Percentiles rank a stretch among this genome's conserved stretches.
Evolutionary conservation across 148 eudicot genomes (phyloP).

Genomic region (Mesembryanthemum crystallinum): DNA sequence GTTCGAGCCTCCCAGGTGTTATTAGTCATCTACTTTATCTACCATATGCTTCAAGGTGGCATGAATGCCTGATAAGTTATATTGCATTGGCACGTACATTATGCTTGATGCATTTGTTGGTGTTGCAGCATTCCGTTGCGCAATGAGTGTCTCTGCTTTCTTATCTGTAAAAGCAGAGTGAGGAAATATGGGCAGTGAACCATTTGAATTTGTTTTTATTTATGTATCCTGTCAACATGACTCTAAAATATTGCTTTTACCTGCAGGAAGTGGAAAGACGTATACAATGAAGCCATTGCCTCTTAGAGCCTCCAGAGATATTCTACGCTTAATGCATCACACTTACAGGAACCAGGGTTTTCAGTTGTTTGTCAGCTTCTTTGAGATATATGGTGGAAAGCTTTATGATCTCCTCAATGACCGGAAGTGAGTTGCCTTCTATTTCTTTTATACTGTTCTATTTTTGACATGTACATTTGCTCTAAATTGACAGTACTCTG

Average conservation of each 20-base stretch:
- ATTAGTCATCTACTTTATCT: not conserved
- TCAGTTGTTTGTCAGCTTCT: slow-evolving; percentile 90
- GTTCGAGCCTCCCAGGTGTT: too few relatives aligned
- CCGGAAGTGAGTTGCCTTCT: slow-evolving; percentile 61
- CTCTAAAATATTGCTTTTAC: slow-evolving; percentile 14
- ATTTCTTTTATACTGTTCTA: not conserved
- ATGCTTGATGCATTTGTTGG: not conserved
- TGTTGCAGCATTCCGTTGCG: too few relatives aligned
- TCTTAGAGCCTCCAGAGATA: slow-evolving; percentile 82
- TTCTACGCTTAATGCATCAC: slow-evolving; percentile 85
- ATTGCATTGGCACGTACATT: not conserved
- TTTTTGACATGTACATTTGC: not conserved
- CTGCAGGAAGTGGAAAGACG: slow-evolving; percentile 94
- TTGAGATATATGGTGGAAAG: slow-evolving; percentile 98
- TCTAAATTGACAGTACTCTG: slow-evolving; percentile 16
- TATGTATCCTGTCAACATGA: not conserved
- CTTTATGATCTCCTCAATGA: slow-evolving; percentile 92
- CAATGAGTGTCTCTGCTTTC: not conserved
- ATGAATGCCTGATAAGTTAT: not conserved
- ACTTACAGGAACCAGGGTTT: slow-evolving; percentile 91
- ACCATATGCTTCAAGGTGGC: not conserved
- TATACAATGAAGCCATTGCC: slow-evolving; percentile 98
- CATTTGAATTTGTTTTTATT: not conserved
- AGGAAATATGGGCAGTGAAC: not conserved
- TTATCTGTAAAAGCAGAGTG: not conserved